These are phyloP conservation scores for Venturiaceae sp. DNA, from an alignment of 2,329 filamentous ascomycete species.

Conservation along the genomic window DNA sequence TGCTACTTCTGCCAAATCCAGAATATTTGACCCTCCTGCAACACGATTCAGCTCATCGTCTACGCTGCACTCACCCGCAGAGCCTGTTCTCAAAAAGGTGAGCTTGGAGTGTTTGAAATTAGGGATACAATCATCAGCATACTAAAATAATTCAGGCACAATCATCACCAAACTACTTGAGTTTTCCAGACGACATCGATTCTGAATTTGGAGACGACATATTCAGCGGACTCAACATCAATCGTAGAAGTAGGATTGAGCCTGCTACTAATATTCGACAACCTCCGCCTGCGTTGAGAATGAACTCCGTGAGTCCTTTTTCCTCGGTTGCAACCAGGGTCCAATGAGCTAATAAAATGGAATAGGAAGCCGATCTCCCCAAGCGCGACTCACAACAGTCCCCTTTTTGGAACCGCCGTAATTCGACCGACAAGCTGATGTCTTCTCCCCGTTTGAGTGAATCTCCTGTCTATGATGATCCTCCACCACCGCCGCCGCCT, in stretches of 20 bases:
- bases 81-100: slow-evolving; percentile 16
- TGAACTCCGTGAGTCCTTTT: not conserved
- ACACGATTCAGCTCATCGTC: slow-evolving; percentile 40
- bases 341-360: not conserved
- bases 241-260: not conserved
- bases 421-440: slow-evolving; percentile 6
- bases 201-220: not conserved
- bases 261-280: not conserved
- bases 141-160: not conserved
- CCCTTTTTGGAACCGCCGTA: slow-evolving; percentile 4
- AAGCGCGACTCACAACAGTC: not conserved
- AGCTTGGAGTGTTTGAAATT: not conserved
- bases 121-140: not conserved
- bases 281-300: not conserved
- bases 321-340: not conserved
- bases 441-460: slow-evolving; percentile 2
- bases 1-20: slow-evolving; percentile 32
- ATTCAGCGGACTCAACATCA: not conserved
- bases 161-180: not conserved
- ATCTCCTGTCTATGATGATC: slow-evolving; percentile 3
- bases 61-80: slow-evolving; percentile 45
- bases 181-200: not conserved
- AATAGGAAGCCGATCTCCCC: not conserved
- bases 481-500: slow-evolving; percentile 3
- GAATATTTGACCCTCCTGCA: slow-evolving; percentile 1